Conservation (phyloP, 176 grass and related monocot species). For the Zea mays region DNA sequence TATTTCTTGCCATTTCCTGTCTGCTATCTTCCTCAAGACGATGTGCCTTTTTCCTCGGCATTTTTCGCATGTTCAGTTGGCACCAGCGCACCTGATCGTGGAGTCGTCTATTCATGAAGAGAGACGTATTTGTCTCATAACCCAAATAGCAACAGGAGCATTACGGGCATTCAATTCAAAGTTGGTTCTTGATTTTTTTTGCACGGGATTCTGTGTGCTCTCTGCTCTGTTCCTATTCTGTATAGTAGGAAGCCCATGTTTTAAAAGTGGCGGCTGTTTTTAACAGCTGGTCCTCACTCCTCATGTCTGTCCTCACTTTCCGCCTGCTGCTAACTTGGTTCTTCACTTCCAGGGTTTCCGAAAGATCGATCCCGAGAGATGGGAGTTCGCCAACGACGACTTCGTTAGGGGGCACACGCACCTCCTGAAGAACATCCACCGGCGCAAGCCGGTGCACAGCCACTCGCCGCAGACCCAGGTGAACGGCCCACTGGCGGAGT, state of each 20-base stretch:
- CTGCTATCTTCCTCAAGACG: no score
- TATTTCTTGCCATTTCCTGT: no score
- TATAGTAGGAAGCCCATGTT: no score
- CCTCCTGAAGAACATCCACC: constrained; percentile 73
- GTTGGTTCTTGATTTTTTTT: neutral
- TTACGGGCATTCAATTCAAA: neutral
- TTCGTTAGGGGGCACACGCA: constrained; percentile 71
- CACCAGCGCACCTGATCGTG: neutral
- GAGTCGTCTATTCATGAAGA: no score
- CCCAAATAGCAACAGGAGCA: no score
- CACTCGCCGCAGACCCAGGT: constrained; percentile 58
- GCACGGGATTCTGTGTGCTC: neutral
- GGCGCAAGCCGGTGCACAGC: constrained; percentile 92
- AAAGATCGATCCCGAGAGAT: constrained; percentile 70
- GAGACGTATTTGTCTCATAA: neutral
- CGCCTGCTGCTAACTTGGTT: neutral
- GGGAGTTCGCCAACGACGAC: constrained; percentile 91
- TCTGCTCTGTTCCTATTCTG: no score
- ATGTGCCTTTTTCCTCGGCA: no score
- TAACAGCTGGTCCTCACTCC: no score
- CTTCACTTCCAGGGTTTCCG: constrained; percentile 67
- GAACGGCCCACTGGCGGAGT: constrained; percentile 41
- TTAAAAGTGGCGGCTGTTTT: neutral
- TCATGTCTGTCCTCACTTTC: no score
- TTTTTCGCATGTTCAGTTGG: neutral